A percentile compares a stretch with the other conserved stretches of the same genome.
Evolutionary conservation across 768 basidiomycete genomes (phyloP).

Genomic region (Macrolepiota dolichaula): DNA sequence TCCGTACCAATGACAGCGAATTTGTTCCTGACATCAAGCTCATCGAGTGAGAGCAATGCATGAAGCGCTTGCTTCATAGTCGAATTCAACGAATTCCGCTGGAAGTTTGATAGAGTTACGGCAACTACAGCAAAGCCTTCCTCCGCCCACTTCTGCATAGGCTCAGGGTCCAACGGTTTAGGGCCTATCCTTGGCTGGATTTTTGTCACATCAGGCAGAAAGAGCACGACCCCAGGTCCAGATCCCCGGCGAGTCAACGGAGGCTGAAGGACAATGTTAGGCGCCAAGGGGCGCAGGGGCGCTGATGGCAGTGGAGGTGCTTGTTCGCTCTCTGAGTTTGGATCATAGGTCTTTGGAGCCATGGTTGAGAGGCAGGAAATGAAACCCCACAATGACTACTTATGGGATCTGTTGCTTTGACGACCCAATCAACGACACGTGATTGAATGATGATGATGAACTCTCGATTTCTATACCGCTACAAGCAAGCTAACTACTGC

Average conservation of each 20-base stretch:
- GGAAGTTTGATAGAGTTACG: conserved; percentile 21
- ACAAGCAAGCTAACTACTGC: too few relatives aligned
- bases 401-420: too few relatives aligned
- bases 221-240: conserved; percentile 44
- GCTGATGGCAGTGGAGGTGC: conserved; percentile 40
- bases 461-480: too few relatives aligned
- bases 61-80: conserved; percentile 30
- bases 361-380: conserved; percentile 1
- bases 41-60: conserved; percentile 29
- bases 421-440: too few relatives aligned
- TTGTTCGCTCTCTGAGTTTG: conserved; percentile 35
- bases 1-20: conserved; percentile 41
- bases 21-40: conserved; percentile 39
- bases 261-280: conserved; percentile 37
- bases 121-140: conserved; percentile 49
- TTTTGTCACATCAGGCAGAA: conserved; percentile 31
- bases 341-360: conserved; percentile 28
- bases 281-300: conserved; percentile 26
- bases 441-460: too few relatives aligned
- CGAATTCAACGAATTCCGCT: conserved; percentile 20
- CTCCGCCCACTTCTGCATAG: conserved; percentile 51
- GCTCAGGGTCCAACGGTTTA: conserved; percentile 43
- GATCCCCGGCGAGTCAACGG: conserved; percentile 46
- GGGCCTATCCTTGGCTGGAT: conserved; percentile 19
- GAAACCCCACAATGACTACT: too few relatives aligned